Evolutionary conservation across 306 rosid species (phyloP).

Genomic region (Neltuma alba): DNA sequence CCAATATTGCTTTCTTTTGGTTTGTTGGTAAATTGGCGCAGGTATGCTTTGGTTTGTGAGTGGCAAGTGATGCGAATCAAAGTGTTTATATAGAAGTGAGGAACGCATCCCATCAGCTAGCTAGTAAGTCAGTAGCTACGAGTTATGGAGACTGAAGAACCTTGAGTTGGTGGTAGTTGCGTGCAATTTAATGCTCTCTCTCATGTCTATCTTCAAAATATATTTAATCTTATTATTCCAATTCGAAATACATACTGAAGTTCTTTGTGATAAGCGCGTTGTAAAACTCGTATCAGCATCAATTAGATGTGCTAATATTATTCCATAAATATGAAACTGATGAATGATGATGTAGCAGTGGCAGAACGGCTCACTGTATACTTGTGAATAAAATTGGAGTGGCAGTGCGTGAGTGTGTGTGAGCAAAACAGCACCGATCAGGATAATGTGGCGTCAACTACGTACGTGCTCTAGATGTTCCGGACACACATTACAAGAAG

Average conservation of each 20-base stretch:
- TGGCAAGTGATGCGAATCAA: neutral
- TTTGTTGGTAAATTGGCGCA: neutral
- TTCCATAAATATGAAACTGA: neutral
- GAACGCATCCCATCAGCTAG: neutral
- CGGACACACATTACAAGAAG: neutral
- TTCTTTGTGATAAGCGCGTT: too few species aligned
- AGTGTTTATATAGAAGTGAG: conserved; percentile 10
- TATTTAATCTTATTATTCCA: neutral
- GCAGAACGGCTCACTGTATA: neutral
- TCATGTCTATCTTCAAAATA: neutral
- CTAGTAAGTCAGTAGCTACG: neutral
- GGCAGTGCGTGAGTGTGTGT: neutral
- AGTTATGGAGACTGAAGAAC: conserved; percentile 3
- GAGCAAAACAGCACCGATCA: neutral
- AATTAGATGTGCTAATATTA: neutral
- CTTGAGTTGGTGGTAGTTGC: neutral
- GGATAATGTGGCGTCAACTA: neutral
- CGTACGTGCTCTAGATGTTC: neutral
- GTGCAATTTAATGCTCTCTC: conserved; percentile 10
- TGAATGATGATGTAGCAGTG: neutral
- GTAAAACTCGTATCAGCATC: too few species aligned
- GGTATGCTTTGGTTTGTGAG: neutral
- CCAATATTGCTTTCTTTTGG: neutral
- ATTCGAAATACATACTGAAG: neutral
- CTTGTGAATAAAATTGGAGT: neutral